phyloP scores from a whole-genome alignment of 169 alveolate genomes.

The Plasmodium sp. region DNA sequence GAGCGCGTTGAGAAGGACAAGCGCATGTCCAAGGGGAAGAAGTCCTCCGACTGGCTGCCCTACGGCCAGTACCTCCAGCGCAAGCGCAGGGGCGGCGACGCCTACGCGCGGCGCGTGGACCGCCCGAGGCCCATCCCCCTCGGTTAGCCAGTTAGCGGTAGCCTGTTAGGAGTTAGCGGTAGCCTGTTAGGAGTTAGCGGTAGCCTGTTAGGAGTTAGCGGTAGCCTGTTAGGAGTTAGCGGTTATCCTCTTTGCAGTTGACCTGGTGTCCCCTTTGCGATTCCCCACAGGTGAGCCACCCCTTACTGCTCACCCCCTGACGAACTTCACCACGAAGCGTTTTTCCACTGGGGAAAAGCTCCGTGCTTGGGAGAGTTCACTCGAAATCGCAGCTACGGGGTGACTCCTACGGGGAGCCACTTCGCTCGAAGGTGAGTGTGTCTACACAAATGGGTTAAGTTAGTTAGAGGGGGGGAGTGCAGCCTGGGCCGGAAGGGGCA shows the following conservation, averaged over 20 bases:
- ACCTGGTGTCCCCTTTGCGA: too few relatives aligned
- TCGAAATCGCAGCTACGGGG: neutral
- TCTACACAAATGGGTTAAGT: neutral
- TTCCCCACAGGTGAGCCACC: too few relatives aligned
- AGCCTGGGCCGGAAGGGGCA: neutral
- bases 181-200: too few relatives aligned
- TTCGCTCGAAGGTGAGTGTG: neutral
- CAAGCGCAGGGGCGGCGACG: conserved; percentile 85
- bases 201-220: too few relatives aligned
- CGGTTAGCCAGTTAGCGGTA: neutral
- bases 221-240: too few relatives aligned
- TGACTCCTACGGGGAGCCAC: neutral
- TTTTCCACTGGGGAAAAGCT: neutral
- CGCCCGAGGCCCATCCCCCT: conserved; percentile 73
- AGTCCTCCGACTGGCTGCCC: conserved; percentile 79
- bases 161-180: too few relatives aligned
- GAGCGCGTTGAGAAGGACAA: conserved; percentile 42
- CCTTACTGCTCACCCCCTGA: too few relatives aligned
- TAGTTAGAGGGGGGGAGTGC: neutral
- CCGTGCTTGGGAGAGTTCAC: neutral
- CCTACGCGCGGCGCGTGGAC: conserved; percentile 77
- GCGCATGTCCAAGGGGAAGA: conserved; percentile 47
- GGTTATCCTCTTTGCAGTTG: too few relatives aligned
- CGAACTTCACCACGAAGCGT: too few relatives aligned
- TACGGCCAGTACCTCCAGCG: conserved; percentile 77